Evolutionary conservation across 106 monocot species (phyloP).

Genomic region (Phalaenopsis equestris): DNA sequence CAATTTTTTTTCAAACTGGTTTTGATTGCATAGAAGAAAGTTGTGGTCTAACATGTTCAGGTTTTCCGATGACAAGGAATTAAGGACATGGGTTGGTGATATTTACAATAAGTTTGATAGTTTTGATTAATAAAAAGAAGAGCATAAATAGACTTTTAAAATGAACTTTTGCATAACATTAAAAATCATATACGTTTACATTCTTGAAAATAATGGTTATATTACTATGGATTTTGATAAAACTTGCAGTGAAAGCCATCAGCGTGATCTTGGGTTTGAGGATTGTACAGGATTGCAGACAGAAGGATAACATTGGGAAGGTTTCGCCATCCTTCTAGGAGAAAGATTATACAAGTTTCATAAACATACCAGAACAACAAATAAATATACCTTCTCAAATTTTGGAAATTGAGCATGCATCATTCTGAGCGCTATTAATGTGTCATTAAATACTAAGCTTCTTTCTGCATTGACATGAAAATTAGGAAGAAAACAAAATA

Average conservation of each 20-base stretch:
- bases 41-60: background rate
- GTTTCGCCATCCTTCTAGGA: background rate
- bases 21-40: background rate
- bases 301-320: background rate
- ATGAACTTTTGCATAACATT: background rate
- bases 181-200: background rate
- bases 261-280: too few relatives aligned
- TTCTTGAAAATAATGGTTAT: background rate
- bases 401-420: constrained; percentile 85
- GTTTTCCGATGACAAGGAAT: too few relatives aligned
- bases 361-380: background rate
- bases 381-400: constrained; percentile 37
- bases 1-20: background rate
- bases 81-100: background rate
- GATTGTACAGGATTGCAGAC: background rate
- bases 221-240: background rate
- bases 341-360: background rate
- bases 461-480: constrained; percentile 36
- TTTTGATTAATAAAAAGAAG: background rate
- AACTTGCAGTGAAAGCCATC: background rate
- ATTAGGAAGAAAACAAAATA: background rate
- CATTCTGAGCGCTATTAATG: constrained; percentile 69
- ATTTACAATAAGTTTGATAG: background rate
- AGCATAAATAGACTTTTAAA: background rate
- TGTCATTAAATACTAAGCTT: constrained; percentile 55